A percentile compares a stretch with the other conserved stretches of the same genome.
These are phyloP conservation scores for Sarcodon aspratus DNA, from an alignment of 768 basidiomycete species.

Conservation along the genomic window DNA sequence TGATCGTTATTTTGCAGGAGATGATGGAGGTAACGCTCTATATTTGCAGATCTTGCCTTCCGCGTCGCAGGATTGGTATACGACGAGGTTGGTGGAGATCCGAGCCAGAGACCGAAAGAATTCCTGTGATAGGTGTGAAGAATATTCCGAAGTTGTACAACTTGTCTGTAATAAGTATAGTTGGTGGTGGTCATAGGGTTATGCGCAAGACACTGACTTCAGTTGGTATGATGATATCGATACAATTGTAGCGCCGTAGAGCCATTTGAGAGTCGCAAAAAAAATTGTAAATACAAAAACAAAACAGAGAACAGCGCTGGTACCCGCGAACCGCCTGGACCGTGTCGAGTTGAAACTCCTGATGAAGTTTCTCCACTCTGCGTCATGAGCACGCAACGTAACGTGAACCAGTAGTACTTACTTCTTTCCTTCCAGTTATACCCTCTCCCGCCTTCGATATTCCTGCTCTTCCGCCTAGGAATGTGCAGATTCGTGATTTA, in stretches of 20 bases:
- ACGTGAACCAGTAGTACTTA: no score
- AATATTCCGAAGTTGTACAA: no score
- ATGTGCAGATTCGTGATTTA: slow-evolving; percentile 94
- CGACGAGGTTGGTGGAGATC: slow-evolving; percentile 74
- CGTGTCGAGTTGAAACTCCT: background rate
- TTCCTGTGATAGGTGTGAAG: slow-evolving; percentile 36
- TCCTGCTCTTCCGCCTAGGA: background rate
- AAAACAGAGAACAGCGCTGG: no score
- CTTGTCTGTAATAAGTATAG: no score
- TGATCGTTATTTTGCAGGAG: background rate
- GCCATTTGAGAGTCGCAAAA: no score
- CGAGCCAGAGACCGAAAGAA: slow-evolving; percentile 64
- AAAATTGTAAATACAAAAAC: no score
- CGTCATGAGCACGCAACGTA: no score
- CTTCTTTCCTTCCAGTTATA: slow-evolving; percentile 1
- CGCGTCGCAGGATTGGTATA: slow-evolving; percentile 80
- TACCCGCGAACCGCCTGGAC: background rate
- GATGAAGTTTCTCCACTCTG: no score
- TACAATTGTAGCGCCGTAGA: no score
- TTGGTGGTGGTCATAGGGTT: background rate
- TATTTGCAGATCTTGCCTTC: slow-evolving; percentile 61
- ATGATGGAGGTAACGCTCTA: slow-evolving; percentile 5
- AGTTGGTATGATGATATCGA: background rate
- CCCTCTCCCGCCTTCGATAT: slow-evolving; percentile 2
- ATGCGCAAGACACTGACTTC: background rate